Conservation (phyloP, 2,329 filamentous ascomycete genomes). For the Podosphaera aphanis region DNA sequence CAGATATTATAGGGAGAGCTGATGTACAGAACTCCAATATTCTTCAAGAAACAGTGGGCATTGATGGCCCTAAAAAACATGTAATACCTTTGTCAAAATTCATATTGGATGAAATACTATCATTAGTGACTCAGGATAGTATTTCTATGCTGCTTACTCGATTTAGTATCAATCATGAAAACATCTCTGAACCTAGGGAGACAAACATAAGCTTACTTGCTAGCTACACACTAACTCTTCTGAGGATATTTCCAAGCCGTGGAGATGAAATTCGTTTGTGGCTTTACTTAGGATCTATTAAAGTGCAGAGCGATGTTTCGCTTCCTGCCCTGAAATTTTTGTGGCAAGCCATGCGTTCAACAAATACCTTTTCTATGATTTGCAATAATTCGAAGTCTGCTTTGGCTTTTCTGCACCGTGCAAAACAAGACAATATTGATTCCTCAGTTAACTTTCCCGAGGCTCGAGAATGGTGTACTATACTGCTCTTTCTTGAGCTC, state of each 20-base stretch:
- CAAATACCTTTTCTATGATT: constrained; percentile 32
- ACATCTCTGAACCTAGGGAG: constrained; percentile 9
- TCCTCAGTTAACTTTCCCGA: constrained; percentile 5
- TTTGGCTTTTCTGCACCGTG: constrained; percentile 22
- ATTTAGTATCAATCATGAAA: constrained; percentile 14
- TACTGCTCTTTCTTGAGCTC: constrained; percentile 77
- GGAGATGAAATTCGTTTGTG: constrained; percentile 89
- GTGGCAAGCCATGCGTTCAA: constrained; percentile 44
- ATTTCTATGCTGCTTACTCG: constrained; percentile 28
- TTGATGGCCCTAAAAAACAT: constrained; percentile 8
- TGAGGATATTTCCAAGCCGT: constrained; percentile 61
- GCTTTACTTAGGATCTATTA: constrained; percentile 45
- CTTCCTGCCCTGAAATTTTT: constrained; percentile 60
- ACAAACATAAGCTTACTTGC: constrained; percentile 50
- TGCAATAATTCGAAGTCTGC: constrained; percentile 31
- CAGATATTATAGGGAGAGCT: constrained; percentile 26
- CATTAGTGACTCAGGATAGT: constrained; percentile 51
- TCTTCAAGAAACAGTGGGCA: constrained; percentile 9
- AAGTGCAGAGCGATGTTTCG: constrained; percentile 13
- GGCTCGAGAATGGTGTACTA: constrained; percentile 54
- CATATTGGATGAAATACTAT: constrained; percentile 40
- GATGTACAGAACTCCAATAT: constrained; percentile 22
- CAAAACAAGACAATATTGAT: constrained; percentile 5
- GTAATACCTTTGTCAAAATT: constrained; percentile 25
- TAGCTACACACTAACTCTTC: constrained; percentile 63